Base-by-base conservation (phyloP, 2,329 filamentous ascomycete genomes). In the Dothiorella sarmentorum region DNA sequence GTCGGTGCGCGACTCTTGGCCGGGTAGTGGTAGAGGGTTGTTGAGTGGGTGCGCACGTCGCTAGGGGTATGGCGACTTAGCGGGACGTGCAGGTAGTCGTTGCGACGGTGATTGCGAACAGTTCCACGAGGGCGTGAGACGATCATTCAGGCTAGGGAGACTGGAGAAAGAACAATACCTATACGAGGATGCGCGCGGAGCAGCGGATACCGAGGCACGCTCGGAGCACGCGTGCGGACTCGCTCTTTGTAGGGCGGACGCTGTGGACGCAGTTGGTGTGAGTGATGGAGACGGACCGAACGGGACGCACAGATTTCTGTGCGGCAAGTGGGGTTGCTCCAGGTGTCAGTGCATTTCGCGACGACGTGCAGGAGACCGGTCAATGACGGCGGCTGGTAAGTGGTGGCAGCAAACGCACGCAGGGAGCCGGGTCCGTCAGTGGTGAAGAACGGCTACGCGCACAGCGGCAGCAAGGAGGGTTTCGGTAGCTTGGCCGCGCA, bases 291-390 rank as follows among this genome's bases (percentile, higher is more conserved):
- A 55, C 51, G 51, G 51, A 29, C 51, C 51, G 51, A 51, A 44
- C 52, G 52, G 52, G 52, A 56, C 37, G 52, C 52, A 56, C 52
- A 56, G 52, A 42, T 56, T 53, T 43, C 49, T 56, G 52, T 38
- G 52, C 51, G 51, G 51, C 35, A 55, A 40, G 51, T 52, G 47
- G 47, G 47, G 47, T 15, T 20, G 47, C 22, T 52, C 33, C 43
- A 31, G 47, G 33, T 53, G 49, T 53, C 49, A 53, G 33, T 53
- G 45, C 45, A 51, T 51, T 35, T 29, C n/a, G 43, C 49, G 33
- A 37, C 47, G 47, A 52, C 47, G 31, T 52, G 47, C 47, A 52
- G 35, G 31, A 31, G 33, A 37, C 47, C 47, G 47, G 47, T 52
- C 47, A 52, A n/a, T n/a, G 33, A 37, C 24, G 18, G 43, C 43